A percentile compares a stretch with the other conserved stretches of the same genome.
Conservation (phyloP, 106 monocot species). For the Posidonia australis region DNA sequence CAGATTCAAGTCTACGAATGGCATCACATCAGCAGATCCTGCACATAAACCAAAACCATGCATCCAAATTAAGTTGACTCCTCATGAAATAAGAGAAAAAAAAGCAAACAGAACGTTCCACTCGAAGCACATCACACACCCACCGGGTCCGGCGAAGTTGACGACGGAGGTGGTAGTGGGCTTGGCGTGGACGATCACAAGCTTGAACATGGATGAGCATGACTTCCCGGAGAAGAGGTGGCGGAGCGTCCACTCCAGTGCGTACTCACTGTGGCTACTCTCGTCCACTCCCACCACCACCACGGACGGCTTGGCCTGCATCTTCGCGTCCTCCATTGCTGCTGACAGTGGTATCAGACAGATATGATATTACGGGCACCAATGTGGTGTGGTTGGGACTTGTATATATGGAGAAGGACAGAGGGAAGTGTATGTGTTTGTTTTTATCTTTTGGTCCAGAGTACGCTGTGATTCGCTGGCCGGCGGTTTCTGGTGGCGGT, state of each 20-base stretch:
- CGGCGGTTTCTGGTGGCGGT: too few relatives aligned
- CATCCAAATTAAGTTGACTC: too few relatives aligned
- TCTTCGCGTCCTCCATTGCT: not conserved
- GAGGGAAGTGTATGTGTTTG: too few relatives aligned
- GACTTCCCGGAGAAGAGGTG: not conserved
- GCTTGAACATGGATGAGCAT: not conserved
- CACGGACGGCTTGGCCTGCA: not conserved
- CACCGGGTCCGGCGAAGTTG: conserved; percentile 1
- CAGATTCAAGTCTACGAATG: conserved; percentile 2
- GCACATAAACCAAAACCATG: not conserved
- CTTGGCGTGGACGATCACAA: conserved; percentile 13
- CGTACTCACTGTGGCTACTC: conserved; percentile 9
- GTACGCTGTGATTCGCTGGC: too few relatives aligned
- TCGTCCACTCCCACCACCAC: conserved; percentile 15
- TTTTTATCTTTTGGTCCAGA: too few relatives aligned
- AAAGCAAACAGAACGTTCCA: not conserved
- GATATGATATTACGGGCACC: too few relatives aligned
- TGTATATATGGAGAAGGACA: too few relatives aligned
- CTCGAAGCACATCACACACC: not conserved
- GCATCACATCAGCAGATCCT: conserved; percentile 5
- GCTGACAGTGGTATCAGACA: not conserved
- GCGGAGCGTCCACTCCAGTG: not conserved
- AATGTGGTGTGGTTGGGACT: too few relatives aligned
- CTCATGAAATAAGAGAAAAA: too few relatives aligned
- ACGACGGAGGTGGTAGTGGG: not conserved